Percentiles rank a stretch among this genome's conserved stretches.
phyloP scores from a whole-genome alignment of 441 rosid species.

The Rhodomyrtus psidioides region DNA sequence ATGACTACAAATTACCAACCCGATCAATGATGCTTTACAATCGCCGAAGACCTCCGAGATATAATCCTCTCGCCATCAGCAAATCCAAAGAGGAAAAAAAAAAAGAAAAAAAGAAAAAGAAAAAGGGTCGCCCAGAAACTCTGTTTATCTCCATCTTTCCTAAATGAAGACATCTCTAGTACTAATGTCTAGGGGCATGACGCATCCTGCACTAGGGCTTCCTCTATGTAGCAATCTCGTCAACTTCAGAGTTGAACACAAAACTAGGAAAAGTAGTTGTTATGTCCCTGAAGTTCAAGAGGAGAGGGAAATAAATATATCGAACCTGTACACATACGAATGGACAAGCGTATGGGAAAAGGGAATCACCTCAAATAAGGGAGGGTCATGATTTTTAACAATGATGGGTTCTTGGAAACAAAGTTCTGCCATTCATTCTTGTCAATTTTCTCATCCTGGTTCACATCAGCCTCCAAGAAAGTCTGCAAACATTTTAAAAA shows the following conservation, averaged over 20 bases:
- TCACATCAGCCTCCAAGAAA: constrained; percentile 77
- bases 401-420: constrained; percentile 74
- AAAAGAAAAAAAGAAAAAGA: no score
- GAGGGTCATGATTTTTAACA: constrained; percentile 89
- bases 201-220: not conserved
- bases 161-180: not conserved
- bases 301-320: not conserved
- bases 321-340: not conserved
- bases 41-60: not conserved
- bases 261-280: constrained; percentile 96
- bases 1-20: not conserved
- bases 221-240: constrained; percentile 54
- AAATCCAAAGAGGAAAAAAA: not conserved
- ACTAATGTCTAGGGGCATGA: not conserved
- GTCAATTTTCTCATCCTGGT: constrained; percentile 84
- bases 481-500: constrained; percentile 35
- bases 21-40: not conserved
- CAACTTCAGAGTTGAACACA: constrained; percentile 84
- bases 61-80: not conserved
- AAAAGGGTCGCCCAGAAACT: no score
- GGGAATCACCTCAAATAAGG: constrained; percentile 71
- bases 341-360: not conserved
- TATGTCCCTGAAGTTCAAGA: constrained; percentile 59
- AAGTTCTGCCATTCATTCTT: constrained; percentile 71
- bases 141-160: not conserved